Conservation (phyloP, 2,329 filamentous ascomycete species). For the Albophoma yamanashiensis region DNA sequence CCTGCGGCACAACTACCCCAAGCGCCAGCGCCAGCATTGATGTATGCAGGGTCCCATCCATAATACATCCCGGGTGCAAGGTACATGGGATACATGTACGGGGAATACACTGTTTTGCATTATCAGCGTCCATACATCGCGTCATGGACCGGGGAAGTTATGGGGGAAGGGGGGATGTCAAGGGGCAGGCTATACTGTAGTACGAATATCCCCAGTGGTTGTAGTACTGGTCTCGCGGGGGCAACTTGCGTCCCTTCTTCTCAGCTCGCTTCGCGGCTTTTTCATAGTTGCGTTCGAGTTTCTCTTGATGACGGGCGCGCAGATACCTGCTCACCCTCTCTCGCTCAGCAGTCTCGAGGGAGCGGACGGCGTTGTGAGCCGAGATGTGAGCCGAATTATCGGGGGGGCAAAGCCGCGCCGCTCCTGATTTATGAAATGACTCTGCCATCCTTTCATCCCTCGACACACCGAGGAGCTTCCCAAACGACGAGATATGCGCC, state of each 20-base stretch:
- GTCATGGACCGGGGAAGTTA: background rate
- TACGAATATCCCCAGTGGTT: slow-evolving; percentile 45
- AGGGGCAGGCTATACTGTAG: slow-evolving; percentile 18
- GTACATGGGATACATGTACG: slow-evolving; percentile 31
- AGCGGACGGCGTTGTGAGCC: slow-evolving; percentile 54
- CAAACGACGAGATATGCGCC: slow-evolving; percentile 2
- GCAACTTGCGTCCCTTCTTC: slow-evolving; percentile 37
- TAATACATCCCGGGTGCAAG: slow-evolving; percentile 35
- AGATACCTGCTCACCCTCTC: background rate
- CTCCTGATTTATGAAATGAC: slow-evolving; percentile 36
- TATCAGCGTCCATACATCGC: background rate
- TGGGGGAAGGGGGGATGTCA: background rate
- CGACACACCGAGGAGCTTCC: slow-evolving; percentile 10
- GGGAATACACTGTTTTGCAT: slow-evolving; percentile 27
- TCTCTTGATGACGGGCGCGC: slow-evolving; percentile 12
- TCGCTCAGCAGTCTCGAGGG: slow-evolving; percentile 3
- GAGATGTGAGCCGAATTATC: slow-evolving; percentile 60
- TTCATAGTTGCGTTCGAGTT: slow-evolving; percentile 44
- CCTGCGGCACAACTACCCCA: slow-evolving; percentile 31
- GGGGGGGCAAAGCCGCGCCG: slow-evolving; percentile 38
- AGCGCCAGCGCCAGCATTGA: slow-evolving; percentile 20
- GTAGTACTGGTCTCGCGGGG: slow-evolving; percentile 37
- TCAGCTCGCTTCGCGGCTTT: slow-evolving; percentile 40
- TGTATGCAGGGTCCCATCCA: slow-evolving; percentile 27
- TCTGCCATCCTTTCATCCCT: slow-evolving; percentile 18